Base-by-base conservation (phyloP, 108 stramenopile species). In the Cyclotella distinguenda region DNA sequence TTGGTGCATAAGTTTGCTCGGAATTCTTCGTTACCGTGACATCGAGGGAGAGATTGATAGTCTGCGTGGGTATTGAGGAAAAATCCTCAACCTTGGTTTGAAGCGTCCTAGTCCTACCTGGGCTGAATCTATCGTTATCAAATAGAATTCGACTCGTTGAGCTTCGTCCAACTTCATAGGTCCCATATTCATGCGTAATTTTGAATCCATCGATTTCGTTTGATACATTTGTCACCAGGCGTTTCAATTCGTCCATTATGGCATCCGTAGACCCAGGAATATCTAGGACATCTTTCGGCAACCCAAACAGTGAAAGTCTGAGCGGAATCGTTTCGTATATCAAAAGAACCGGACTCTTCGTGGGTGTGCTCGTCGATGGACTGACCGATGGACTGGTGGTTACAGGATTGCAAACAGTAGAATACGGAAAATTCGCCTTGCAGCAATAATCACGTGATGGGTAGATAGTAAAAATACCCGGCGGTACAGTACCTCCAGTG, bases 401-500 rank as follows among this genome's bases (percentile, higher is more conserved):
- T 36, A 2, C 31, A 15, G 7, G 1, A 33, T 64, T 49, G 33
- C 72, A 73, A 11, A 58, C 39, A 2, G 22, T 2, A 12, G 72
- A 73, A 34, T 58, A 64, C 4, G 72, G 64, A 51, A 39, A 50
- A 35, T 73, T 64, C 7, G 21, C 38, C 0, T 28, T 46, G 38
- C 72, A 73, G 21, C 72, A 73, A 34, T 52, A 43, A 10, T 59
- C 57, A 9, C 26, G 27, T 1, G 50, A 59, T 19, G 18, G 45
- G 39, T 52, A 65, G 18, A 73, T 50, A n/a, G 6, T 33, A 63
- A 63, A 73, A 16, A 49, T 55, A 32, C 47, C 70, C 39, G 77
- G 47, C 19, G 69, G 75, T 23, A 72, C 71, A 38, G 12, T 28
- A 19, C 10, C 30, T 31, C 74, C 74, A 16, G 74, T 74, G 38